These are phyloP conservation scores for Lactarius pseudohatsudake DNA, from an alignment of 768 basidiomycete species.

Conservation along the genomic window DNA sequence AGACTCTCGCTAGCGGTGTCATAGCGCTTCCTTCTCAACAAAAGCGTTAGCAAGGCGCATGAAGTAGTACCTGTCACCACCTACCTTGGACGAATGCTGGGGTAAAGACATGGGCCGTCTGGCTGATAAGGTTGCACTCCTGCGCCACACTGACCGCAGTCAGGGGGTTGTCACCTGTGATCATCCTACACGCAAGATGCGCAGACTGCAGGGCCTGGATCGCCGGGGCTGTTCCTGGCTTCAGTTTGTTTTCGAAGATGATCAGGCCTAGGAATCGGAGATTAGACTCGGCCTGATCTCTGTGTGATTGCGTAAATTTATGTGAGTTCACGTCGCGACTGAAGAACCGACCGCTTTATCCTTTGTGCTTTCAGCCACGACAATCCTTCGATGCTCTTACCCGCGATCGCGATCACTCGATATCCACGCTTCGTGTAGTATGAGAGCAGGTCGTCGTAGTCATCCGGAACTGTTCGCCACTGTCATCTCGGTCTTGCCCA, in stretches of 20 bases:
- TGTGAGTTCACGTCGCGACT: background rate
- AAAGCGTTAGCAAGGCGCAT: background rate
- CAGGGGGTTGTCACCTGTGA: conserved; percentile 95
- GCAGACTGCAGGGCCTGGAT: conserved; percentile 87
- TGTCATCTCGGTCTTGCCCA: background rate
- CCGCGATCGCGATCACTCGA: conserved; percentile 96
- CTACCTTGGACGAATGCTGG: conserved; percentile 77
- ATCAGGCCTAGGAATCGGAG: conserved; percentile 91
- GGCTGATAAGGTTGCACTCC: conserved; percentile 87
- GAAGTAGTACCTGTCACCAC: conserved; percentile 12
- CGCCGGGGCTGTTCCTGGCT: conserved; percentile 85
- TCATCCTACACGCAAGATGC: conserved; percentile 94
- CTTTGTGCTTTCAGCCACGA: conserved; percentile 98
- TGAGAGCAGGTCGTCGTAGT: conserved; percentile 93
- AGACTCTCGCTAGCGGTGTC: conserved; percentile 59
- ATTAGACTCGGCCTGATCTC: conserved; percentile 91
- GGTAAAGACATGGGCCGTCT: conserved; percentile 85
- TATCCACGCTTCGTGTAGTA: conserved; percentile 98
- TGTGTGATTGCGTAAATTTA: conserved; percentile 36
- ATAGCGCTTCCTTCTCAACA: conserved; percentile 49
- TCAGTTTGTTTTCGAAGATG: conserved; percentile 98
- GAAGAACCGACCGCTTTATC: conserved; percentile 72
- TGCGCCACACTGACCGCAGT: conserved; percentile 97
- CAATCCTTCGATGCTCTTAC: conserved; percentile 89
- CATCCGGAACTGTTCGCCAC: conserved; percentile 72